These are phyloP conservation scores for Wickerhamiella qilinensis DNA, from an alignment of 805 yeast species.

Conservation along the genomic window DNA sequence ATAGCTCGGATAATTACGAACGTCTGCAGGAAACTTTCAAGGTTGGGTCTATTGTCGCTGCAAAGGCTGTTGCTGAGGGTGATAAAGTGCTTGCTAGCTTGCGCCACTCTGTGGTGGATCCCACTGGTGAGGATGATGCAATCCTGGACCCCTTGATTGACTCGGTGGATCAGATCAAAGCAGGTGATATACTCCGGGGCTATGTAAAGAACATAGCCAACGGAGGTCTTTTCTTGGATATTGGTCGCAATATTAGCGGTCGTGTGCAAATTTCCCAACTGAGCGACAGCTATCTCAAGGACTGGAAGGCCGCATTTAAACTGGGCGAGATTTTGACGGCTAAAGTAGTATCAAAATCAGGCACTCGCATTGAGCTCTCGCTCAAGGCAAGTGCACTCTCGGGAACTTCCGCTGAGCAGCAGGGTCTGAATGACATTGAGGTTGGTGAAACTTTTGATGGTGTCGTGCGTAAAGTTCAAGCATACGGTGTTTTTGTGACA, in stretches of 20 bases:
- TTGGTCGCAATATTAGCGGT: slow-evolving; percentile 58
- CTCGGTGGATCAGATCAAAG: slow-evolving; percentile 32
- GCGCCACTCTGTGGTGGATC: background rate
- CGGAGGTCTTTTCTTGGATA: slow-evolving; percentile 57
- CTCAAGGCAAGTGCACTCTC: slow-evolving; percentile 65
- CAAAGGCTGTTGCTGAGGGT: slow-evolving; percentile 15
- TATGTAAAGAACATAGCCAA: slow-evolving; percentile 59
- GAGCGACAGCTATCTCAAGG: slow-evolving; percentile 65
- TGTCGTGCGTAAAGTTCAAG: slow-evolving; percentile 56
- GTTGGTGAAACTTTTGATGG: slow-evolving; percentile 67
- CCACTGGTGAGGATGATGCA: background rate
- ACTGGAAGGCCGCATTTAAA: slow-evolving; percentile 70
- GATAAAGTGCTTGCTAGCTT: slow-evolving; percentile 5
- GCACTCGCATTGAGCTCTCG: slow-evolving; percentile 55
- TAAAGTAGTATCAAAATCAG: slow-evolving; percentile 46
- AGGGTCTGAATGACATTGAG: slow-evolving; percentile 33
- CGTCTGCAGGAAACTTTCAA: slow-evolving; percentile 20
- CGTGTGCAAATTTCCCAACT: slow-evolving; percentile 68
- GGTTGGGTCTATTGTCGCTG: slow-evolving; percentile 39
- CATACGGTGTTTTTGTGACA: slow-evolving; percentile 81
- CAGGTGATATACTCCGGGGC: slow-evolving; percentile 70
- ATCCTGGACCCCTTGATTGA: slow-evolving; percentile 11
- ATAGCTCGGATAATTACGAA: slow-evolving; percentile 55
- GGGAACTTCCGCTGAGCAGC: slow-evolving; percentile 37
- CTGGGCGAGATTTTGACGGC: slow-evolving; percentile 61